Percentiles rank a stretch among this genome's conserved stretches.
These are phyloP conservation scores for Blastobotrys buckinghamii DNA, from an alignment of 1,139 yeast species.

Conservation along the genomic window DNA sequence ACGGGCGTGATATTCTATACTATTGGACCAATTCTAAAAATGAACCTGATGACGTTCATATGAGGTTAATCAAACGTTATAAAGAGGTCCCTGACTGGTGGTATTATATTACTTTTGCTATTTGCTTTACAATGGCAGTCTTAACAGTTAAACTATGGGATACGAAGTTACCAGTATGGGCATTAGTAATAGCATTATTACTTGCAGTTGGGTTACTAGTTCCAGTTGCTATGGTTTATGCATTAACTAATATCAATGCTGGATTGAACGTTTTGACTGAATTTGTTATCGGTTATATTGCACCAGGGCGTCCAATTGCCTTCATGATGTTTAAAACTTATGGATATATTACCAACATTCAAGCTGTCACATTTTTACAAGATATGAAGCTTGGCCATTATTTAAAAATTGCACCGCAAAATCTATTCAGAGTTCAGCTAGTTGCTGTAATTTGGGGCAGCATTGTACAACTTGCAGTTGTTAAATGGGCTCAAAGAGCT, in stretches of 20 bases:
- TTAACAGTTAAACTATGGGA: conserved; percentile 43
- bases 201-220: conserved; percentile 48
- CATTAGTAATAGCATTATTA: conserved; percentile 47
- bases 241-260: conserved; percentile 49
- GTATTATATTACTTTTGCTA: conserved; percentile 44
- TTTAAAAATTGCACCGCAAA: conserved; percentile 55
- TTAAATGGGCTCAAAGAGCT: conserved; percentile 42
- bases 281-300: conserved; percentile 54
- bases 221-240: conserved; percentile 50
- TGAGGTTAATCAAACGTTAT: conserved; percentile 54
- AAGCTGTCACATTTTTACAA: conserved; percentile 49
- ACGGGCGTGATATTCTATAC: conserved; percentile 46
- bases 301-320: conserved; percentile 59
- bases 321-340: conserved; percentile 56
- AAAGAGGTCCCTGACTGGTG: conserved; percentile 65
- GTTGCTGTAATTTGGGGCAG: conserved; percentile 35
- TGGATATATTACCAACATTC: conserved; percentile 54
- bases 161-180: conserved; percentile 43
- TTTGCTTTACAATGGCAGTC: conserved; percentile 47
- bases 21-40: conserved; percentile 42
- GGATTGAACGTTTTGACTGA: conserved; percentile 59
- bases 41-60: conserved; percentile 54
- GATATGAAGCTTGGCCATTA: conserved; percentile 64
- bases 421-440: conserved; percentile 50
- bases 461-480: conserved; percentile 36